Evolutionary conservation across 176 grass and related monocot species (phyloP), one percentile per base, ranked within the genome.

Genomic region (Eleusine indica): DNA sequence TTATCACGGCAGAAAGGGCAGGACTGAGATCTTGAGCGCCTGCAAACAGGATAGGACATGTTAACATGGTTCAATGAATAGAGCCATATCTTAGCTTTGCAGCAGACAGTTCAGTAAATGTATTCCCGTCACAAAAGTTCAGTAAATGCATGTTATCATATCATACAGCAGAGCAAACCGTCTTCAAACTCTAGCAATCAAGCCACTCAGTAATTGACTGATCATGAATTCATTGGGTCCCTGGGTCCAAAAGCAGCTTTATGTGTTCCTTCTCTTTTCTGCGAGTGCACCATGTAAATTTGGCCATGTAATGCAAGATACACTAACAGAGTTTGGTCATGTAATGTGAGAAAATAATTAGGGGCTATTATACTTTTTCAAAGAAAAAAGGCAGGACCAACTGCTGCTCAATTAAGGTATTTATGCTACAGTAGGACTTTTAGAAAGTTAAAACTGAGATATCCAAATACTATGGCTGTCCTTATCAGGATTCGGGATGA

Each of bases 1-100:
- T 88, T 91, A 73, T 94, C 95, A 5, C 95, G 90, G 71, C 95
- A 97, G 76, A 97, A 97, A 29, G 95, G 95, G 68, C 95, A 94
- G 1, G 95, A 97, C 11, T 97, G 88, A 17, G 90, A 97, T 81
- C 92, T 80, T 43, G 92, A 57, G 62, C 90, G 87, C 95, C 95
- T 97, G 87, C 86, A 84, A 81, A 83, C 8, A 78, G n/a, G 73
- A 49, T 21, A 28, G 4, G 32, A 37, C 8, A 83, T 43, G 68
- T 2, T 62, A 22, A 37, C 8, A 83, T 43, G 68, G 3, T 62
- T 53, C 41, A 90, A 47, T 54, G 43, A 86, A 46, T 87, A 75
- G 43, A 85, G 15, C 11, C 70, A 76, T 66, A 78, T 72, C 10
- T 76, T 58, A 49, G 35, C 18, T 67, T 56, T 68, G 40, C 39